These are phyloP conservation scores for Saccharomycopsis fodiens DNA, from an alignment of 805 yeast species.

Conservation along the genomic window DNA sequence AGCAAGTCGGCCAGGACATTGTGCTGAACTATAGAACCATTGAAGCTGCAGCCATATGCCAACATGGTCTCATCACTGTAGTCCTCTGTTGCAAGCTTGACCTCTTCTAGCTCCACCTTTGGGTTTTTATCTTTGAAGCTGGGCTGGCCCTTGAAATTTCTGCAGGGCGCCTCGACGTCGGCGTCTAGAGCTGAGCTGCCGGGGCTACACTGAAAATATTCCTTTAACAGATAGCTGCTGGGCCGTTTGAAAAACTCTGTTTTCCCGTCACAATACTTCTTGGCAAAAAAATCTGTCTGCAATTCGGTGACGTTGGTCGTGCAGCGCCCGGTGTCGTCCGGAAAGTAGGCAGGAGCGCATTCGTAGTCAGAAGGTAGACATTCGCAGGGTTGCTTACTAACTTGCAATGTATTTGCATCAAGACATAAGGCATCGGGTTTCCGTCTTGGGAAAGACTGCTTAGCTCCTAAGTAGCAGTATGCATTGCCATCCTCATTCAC, in stretches of 20 bases:
- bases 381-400: conserved; percentile 47
- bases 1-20: conserved; percentile 4
- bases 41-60: neutral
- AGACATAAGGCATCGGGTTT: neutral
- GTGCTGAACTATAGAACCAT: conserved; percentile 3
- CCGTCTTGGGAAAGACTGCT: conserved; percentile 55
- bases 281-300: neutral
- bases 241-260: conserved; percentile 12
- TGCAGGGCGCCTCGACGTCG: conserved; percentile 13
- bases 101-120: conserved; percentile 6
- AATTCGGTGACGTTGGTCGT: conserved; percentile 27
- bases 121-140: conserved; percentile 10
- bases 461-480: conserved; percentile 60
- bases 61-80: neutral
- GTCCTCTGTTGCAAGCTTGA: neutral
- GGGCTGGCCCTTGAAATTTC: conserved; percentile 16
- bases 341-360: conserved; percentile 48
- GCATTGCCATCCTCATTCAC: conserved; percentile 33
- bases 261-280: conserved; percentile 15
- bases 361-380: conserved; percentile 62
- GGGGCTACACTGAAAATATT: conserved; percentile 36
- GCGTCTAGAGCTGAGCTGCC: conserved; percentile 2
- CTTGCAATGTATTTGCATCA: conserved; percentile 25
- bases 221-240: conserved; percentile 31
- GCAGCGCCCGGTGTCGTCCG: conserved; percentile 37